Base-by-base conservation (phyloP, 306 rosid species). In the Dryas octopetala region DNA sequence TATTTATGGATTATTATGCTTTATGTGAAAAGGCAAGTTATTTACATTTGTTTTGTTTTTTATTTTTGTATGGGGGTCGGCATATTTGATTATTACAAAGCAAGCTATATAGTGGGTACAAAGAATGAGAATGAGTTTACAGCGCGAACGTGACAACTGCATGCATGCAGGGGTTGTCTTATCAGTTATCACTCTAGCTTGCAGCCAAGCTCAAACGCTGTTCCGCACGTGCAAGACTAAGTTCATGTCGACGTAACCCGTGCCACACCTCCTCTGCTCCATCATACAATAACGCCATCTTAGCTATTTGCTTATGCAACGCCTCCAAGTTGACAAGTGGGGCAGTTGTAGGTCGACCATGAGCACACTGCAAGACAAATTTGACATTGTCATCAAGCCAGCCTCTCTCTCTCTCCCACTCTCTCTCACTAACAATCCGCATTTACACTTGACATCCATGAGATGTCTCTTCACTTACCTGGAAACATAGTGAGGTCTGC, bases 271-370 rank as follows among this genome's bases (percentile, higher is more conserved):
- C 74, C 68, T 68, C 80, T 4, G 88, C 63, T 19, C 73, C 66
- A 55, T 62, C 80, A 5, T 58, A 86, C 79, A 63, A 78, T 45
- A 72, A 65, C 40, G 83, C 80, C 75, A 89, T 83, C 85, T 86
- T 91, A 74, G 85, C 84, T 55, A 92, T 76, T 77, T 95, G 93
- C 85, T 82, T 84, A 84, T 83, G 97, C 89, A 95, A 78, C n/a
- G 88, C 92, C 84, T 84, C 97, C 89, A 92, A 73, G 89, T 88
- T 88, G 26, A 95, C 97, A 4, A 95, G 84, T 48, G 99, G 97
- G 74, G 81, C 92, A 38, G 92, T 86, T 46, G 99, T 95, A 13
- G 99, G 98, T 75, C 97, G 84, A 68, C 99, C 97, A 85, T 95
- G 99, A 79, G 98, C 99, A 70, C 99, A 90, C 97, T 92, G 87